Evolutionary conservation across 1,284 basidiomycete genomes (phyloP).

Genomic region (Cryptococcus sp.): DNA sequence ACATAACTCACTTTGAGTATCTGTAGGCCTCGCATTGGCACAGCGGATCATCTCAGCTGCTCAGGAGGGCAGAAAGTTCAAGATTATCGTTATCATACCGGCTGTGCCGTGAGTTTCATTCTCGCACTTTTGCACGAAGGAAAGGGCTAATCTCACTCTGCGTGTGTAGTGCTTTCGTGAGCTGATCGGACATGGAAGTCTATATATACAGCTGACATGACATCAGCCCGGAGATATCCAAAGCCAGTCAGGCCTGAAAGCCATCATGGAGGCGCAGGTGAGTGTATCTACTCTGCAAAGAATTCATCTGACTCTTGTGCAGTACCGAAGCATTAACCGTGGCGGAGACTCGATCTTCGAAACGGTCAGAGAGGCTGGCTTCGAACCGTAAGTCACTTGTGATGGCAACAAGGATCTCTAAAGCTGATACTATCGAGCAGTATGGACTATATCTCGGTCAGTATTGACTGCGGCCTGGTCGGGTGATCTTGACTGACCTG

Average conservation of each 20-base stretch:
- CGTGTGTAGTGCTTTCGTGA: slow-evolving; percentile 40
- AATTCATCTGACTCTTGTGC: background rate
- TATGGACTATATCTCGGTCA: slow-evolving; percentile 58
- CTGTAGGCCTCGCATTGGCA: slow-evolving; percentile 66
- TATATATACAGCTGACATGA: slow-evolving; percentile 1
- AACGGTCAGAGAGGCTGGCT: slow-evolving; percentile 72
- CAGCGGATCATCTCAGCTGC: slow-evolving; percentile 81
- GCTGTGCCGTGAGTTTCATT: slow-evolving; percentile 50
- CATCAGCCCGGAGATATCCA: slow-evolving; percentile 70
- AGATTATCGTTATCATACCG: slow-evolving; percentile 74
- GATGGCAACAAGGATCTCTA: background rate
- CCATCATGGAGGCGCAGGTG: slow-evolving; percentile 51
- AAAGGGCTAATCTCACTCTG: background rate
- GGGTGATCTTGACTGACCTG: slow-evolving; percentile 38
- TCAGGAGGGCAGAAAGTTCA: slow-evolving; percentile 70
- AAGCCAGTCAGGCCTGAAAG: slow-evolving; percentile 66
- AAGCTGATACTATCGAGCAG: slow-evolving; percentile 7
- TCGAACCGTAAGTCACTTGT: slow-evolving; percentile 64
- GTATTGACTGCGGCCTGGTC: background rate
- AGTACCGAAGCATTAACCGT: slow-evolving; percentile 75
- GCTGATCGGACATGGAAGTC: slow-evolving; percentile 1
- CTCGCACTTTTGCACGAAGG: background rate
- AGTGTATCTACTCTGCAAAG: background rate
- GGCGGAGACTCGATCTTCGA: slow-evolving; percentile 85
- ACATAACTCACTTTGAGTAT: background rate